phyloP scores from a whole-genome alignment of 1,139 yeast genomes.

The Geotrichum phurueaensis region DNA sequence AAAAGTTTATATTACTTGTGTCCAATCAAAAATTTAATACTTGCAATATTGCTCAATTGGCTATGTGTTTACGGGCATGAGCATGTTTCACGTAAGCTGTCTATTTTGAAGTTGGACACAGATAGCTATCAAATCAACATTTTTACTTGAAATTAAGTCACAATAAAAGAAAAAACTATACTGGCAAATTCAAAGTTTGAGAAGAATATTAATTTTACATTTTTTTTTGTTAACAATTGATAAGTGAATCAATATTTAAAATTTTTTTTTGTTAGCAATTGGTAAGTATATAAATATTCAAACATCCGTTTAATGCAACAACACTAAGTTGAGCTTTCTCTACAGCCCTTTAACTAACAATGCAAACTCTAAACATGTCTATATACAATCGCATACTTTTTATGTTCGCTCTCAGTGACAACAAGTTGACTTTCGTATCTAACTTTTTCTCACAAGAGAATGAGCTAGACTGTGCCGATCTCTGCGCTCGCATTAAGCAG shows the following conservation, averaged over 20 bases:
- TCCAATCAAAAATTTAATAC: neutral
- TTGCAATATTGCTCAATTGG: neutral
- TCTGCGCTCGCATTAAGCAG: neutral
- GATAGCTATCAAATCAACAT: neutral
- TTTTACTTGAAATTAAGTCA: neutral
- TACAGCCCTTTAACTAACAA: neutral
- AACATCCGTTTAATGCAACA: neutral
- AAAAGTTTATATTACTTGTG: neutral
- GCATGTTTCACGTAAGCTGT: neutral
- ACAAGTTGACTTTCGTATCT: neutral
- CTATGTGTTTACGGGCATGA: neutral
- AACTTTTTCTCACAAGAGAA: neutral
- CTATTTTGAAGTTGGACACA: neutral
- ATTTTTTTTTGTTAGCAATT: neutral
- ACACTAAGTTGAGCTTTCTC: neutral
- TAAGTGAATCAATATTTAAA: neutral
- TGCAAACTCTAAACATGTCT: neutral
- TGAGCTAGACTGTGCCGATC: neutral
- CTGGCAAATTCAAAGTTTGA: neutral
- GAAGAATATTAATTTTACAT: too few relatives aligned
- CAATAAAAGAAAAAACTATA: neutral
- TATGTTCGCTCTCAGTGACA: slow-evolving; percentile 1
- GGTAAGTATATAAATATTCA: neutral
- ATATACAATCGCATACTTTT: slow-evolving; percentile 9
- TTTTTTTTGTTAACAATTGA: too few relatives aligned